These are phyloP conservation scores for Globisporangium nagaii DNA, from an alignment of 352 stramenopile genomes.

Conservation along the genomic window DNA sequence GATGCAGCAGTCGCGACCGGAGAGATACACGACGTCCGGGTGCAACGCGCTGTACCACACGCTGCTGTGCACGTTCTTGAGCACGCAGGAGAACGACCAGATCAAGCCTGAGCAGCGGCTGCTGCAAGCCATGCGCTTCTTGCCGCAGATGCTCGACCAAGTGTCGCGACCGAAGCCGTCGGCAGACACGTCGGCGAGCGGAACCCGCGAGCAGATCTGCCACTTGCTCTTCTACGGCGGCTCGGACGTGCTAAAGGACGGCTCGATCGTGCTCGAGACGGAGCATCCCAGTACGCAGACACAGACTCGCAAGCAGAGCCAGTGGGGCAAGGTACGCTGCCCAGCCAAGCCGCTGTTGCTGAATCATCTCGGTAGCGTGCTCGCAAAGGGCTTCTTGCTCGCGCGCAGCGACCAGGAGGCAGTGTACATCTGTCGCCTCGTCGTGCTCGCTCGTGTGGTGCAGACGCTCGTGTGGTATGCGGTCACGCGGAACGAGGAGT, in stretches of 20 bases:
- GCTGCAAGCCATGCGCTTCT: conserved; percentile 65
- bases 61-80: conserved; percentile 69
- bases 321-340: conserved; percentile 78
- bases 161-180: conserved; percentile 22
- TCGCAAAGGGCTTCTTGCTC: conserved; percentile 68
- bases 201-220: conserved; percentile 37
- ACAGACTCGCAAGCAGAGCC: conserved; percentile 82
- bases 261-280: conserved; percentile 63
- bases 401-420: conserved; percentile 50
- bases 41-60: conserved; percentile 80
- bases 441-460: conserved; percentile 64
- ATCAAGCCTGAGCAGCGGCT: conserved; percentile 57
- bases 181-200: conserved; percentile 18
- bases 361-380: conserved; percentile 62
- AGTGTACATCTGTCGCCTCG: conserved; percentile 51
- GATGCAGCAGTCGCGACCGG: conserved; percentile 78
- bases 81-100: conserved; percentile 49
- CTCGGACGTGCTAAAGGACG: conserved; percentile 60
- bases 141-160: conserved; percentile 69
- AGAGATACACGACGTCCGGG: conserved; percentile 70
- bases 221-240: conserved; percentile 71
- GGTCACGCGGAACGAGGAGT: conserved; percentile 52
- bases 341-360: conserved; percentile 72
- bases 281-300: conserved; percentile 80
- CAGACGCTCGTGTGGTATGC: conserved; percentile 77